phyloP scores from a whole-genome alignment of 768 basidiomycete genomes.

The Flagelloscypha sp. region DNA sequence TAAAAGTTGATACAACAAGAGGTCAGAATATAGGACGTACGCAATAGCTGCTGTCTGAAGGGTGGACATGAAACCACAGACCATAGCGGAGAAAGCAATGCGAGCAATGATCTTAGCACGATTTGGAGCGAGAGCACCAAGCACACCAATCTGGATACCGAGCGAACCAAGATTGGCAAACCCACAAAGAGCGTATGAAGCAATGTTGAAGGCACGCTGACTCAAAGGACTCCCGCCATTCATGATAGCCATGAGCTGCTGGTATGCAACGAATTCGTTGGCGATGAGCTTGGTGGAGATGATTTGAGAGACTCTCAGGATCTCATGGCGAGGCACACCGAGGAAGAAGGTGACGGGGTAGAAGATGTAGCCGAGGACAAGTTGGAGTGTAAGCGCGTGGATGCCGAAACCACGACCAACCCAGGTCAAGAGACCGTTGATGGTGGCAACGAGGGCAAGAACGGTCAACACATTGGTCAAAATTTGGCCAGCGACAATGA shows the following conservation, averaged over 20 bases:
- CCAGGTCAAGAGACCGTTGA: constrained; percentile 86
- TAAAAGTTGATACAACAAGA: constrained; percentile 8
- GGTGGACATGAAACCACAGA: constrained; percentile 61
- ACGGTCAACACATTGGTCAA: constrained; percentile 81
- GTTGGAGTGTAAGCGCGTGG: constrained; percentile 71
- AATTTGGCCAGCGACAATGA: constrained; percentile 83
- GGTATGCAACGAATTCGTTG: constrained; percentile 81
- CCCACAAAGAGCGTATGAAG: constrained; percentile 83
- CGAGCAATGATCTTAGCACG: constrained; percentile 63
- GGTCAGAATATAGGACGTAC: constrained; percentile 25
- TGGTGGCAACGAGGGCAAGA: constrained; percentile 68
- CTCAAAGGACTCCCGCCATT: constrained; percentile 45
- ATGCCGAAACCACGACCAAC: constrained; percentile 82
- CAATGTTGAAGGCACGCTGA: constrained; percentile 70
- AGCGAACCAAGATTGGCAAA: constrained; percentile 84
- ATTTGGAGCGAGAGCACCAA: constrained; percentile 60
- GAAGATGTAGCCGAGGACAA: constrained; percentile 80
- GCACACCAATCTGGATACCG: constrained; percentile 80
- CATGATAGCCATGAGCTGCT: constrained; percentile 45
- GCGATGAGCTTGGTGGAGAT: constrained; percentile 83
- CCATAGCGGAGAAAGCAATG: constrained; percentile 60
- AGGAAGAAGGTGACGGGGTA: constrained; percentile 81
- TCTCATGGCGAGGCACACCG: constrained; percentile 75
- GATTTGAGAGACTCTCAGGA: constrained; percentile 70
- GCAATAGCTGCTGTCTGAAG: constrained; percentile 54